Percentiles rank a stretch among this genome's conserved stretches.
Conservation (phyloP, 2,329 filamentous ascomycete species). For the Blumeria hordei region DNA sequence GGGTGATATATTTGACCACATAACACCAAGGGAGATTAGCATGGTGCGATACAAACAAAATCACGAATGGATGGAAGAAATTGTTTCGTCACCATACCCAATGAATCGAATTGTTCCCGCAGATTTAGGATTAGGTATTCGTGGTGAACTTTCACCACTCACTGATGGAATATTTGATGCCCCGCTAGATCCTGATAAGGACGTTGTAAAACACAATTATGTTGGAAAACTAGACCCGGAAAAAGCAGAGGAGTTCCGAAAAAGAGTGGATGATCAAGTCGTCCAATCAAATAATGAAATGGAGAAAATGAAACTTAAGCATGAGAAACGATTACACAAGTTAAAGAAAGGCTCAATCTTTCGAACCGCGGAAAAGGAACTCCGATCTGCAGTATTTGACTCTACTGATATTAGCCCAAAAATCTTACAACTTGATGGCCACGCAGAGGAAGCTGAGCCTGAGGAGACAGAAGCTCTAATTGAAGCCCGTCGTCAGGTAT, state of each 20-base stretch:
- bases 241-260: constrained; percentile 66
- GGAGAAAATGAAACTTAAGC: constrained; percentile 57
- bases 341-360: constrained; percentile 48
- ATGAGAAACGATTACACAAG: constrained; percentile 50
- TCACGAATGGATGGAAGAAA: constrained; percentile 97
- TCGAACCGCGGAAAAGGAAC: constrained; percentile 48
- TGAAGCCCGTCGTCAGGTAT: constrained; percentile 23
- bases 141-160: constrained; percentile 56
- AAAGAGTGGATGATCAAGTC: constrained; percentile 49
- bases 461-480: constrained; percentile 7
- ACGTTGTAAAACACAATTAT: constrained; percentile 31
- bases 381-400: constrained; percentile 39
- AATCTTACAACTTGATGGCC: constrained; percentile 38
- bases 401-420: constrained; percentile 30
- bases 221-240: constrained; percentile 44
- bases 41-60: constrained; percentile 74
- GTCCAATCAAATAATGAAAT: constrained; percentile 58
- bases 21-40: constrained; percentile 77
- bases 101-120: constrained; percentile 67
- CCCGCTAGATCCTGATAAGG: constrained; percentile 23
- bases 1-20: constrained; percentile 71
- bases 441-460: constrained; percentile 25
- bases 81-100: constrained; percentile 72
- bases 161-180: constrained; percentile 69
- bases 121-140: constrained; percentile 65